phyloP scores from a whole-genome alignment of 1,139 yeast genomes.

The Zygosaccharomyces pseudobailii region DNA sequence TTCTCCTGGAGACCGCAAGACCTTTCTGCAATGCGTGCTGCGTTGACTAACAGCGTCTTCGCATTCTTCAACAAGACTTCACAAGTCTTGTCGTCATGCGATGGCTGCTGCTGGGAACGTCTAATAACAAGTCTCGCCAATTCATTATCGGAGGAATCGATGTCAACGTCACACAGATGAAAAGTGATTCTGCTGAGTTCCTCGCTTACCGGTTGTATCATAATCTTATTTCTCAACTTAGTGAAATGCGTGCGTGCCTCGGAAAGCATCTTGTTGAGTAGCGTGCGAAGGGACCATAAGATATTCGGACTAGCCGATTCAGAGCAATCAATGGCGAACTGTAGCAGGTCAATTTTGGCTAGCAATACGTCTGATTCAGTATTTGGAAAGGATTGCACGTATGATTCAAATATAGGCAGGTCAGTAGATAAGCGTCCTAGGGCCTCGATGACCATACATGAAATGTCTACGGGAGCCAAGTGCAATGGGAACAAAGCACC shows the following conservation, averaged over 20 bases:
- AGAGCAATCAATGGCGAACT: constrained; percentile 11
- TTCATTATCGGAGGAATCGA: constrained; percentile 28
- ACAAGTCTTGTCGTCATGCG: constrained; percentile 9
- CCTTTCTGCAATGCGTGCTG: constrained; percentile 22
- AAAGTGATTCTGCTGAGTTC: constrained; percentile 26
- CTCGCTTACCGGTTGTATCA: constrained; percentile 12
- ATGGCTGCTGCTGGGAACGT: not conserved
- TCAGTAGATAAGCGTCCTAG: constrained; percentile 4
- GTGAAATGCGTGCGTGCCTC: constrained; percentile 17
- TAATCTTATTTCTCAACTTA: constrained; percentile 12
- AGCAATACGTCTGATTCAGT: constrained; percentile 2
- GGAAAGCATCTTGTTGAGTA: constrained; percentile 18
- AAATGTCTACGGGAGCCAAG: constrained; percentile 11
- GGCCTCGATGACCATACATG: constrained; percentile 11
- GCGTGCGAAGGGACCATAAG: constrained; percentile 25
- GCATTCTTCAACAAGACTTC: constrained; percentile 26
- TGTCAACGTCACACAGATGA: constrained; percentile 26
- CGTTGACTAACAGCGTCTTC: constrained; percentile 22
- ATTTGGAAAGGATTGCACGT: constrained; percentile 4
- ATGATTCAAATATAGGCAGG: constrained; percentile 9
- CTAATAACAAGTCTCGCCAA: constrained; percentile 20
- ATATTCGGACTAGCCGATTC: constrained; percentile 1
- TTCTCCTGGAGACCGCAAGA: constrained; percentile 32
- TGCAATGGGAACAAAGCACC: constrained; percentile 3
- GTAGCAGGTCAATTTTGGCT: constrained; percentile 12